These are phyloP conservation scores for Apostasia ramifera DNA, from an alignment of 106 monocot species.

Conservation along the genomic window DNA sequence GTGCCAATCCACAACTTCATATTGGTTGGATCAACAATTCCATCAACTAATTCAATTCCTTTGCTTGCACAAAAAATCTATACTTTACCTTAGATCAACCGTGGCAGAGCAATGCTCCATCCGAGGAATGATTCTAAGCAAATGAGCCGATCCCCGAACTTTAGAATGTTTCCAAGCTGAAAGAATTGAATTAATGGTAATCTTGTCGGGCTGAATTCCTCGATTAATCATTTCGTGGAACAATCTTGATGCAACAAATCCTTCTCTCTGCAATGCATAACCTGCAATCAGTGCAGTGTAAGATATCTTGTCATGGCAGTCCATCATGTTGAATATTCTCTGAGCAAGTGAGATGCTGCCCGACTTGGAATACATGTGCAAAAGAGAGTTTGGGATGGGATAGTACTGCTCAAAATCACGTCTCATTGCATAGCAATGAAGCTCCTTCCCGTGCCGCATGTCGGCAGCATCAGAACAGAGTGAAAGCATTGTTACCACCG, in stretches of 20 bases:
- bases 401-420: conserved; percentile 12
- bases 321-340: conserved; percentile 31
- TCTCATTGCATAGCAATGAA: conserved; percentile 43
- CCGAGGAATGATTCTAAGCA: background rate
- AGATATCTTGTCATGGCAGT: conserved; percentile 21
- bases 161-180: conserved; percentile 48
- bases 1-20: no score
- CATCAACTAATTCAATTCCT: no score
- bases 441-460: conserved; percentile 36
- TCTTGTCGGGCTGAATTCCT: conserved; percentile 36
- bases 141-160: background rate
- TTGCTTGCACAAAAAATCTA: no score
- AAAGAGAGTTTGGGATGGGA: conserved; percentile 30
- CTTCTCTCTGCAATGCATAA: conserved; percentile 44
- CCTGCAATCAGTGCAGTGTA: conserved; percentile 49
- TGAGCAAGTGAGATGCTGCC: conserved; percentile 31
- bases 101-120: background rate
- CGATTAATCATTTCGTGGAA: conserved; percentile 33
- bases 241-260: conserved; percentile 26
- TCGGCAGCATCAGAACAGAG: conserved; percentile 35
- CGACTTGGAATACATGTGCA: conserved; percentile 50
- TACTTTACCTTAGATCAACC: no score
- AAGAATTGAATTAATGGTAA: conserved; percentile 39
- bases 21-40: no score
- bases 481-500: conserved; percentile 30